These are phyloP conservation scores for Tuber indicum DNA, from an alignment of 495 filamentous ascomycete genomes.

Conservation along the genomic window DNA sequence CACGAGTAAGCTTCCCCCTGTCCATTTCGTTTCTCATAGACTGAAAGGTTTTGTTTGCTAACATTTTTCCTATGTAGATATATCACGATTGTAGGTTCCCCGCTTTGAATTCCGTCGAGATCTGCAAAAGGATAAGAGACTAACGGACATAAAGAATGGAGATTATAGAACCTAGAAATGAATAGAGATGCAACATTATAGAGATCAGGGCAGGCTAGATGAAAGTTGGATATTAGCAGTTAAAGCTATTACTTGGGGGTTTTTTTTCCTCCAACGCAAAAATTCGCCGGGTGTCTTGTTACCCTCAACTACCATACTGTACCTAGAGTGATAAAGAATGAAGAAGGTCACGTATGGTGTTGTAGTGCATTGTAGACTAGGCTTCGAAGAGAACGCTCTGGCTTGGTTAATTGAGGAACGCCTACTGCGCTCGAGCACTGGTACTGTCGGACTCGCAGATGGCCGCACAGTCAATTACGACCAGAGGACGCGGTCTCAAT, in stretches of 20 bases:
- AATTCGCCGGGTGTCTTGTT: not conserved
- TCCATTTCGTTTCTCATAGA: slow-evolving; percentile 2
- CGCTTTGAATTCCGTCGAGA: not conserved
- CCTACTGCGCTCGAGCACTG: not conserved
- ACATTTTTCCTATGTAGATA: slow-evolving; percentile 22
- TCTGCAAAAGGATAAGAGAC: slow-evolving; percentile 7
- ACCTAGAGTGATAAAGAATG: not conserved
- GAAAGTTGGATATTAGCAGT: slow-evolving; percentile 16
- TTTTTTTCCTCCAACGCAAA: not conserved
- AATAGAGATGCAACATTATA: not conserved
- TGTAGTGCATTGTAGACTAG: not conserved
- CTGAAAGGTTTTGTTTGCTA: slow-evolving; percentile 13
- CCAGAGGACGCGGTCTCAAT: too few relatives aligned
- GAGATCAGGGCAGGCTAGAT: not conserved
- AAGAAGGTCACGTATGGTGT: not conserved
- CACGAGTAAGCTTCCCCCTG: slow-evolving; percentile 68
- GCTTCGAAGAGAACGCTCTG: not conserved
- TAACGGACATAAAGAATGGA: slow-evolving; percentile 35
- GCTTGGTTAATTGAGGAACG: not conserved
- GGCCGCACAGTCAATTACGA: too few relatives aligned
- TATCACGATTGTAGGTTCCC: slow-evolving; percentile 39
- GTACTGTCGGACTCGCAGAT: too few relatives aligned
- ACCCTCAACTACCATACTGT: not conserved
- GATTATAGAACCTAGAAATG: slow-evolving; percentile 37
- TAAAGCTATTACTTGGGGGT: slow-evolving; percentile 1